Evolutionary conservation across 129 eudicot species (phyloP), one percentile per base, ranked within the genome.

Genomic region (Saussurea involucrata): DNA sequence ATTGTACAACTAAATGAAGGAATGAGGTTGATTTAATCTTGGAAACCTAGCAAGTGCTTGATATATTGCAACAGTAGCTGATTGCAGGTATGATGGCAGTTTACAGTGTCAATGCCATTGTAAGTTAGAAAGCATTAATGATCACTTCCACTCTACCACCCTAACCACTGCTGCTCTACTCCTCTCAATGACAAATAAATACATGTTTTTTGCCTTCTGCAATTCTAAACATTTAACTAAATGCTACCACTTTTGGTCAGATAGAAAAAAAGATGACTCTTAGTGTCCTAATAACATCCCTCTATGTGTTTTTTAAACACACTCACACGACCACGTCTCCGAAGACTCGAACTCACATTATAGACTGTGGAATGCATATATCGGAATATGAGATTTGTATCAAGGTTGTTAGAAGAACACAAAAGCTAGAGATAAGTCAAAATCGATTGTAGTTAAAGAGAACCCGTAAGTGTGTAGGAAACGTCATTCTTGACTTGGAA

Each of bases 81-180:
- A 73, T 73, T 73, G 55, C 84, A 80, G 79, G 84, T 80, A 80
- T 80, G 75, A 74, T 80, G 84, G 74, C 80, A 74, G 32, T 37
- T 68, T 20, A 80, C 79, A 74, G 84, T 66, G 60, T 66, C 80
- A 74, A 66, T 66, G 84, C 29, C 76, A 69, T 69, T 69, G 76
- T 78, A 69, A 25, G 55, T 46, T 76, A 46, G 63, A 69, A 69
- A 68, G 33, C 79, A 80, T 73, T 80, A 24, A 80, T 73, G 29
- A 36, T 67, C 49, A 70, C 65, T 61, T 70, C 1, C 32, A 70
- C 24, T 31, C 76, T 61, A 61, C 63, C 33, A 25, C 71, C 8
- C 77, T 49, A 31, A 20, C 64, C 40, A 66, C 63, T 27, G 64
- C 21, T 80, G 67, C 65, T 60, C 65, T 60, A 21, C 27, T 34